Evolutionary conservation across 805 yeast genomes (phyloP), one percentile per base, ranked within the genome.

Genomic region (Nakazawaea siamensis): DNA sequence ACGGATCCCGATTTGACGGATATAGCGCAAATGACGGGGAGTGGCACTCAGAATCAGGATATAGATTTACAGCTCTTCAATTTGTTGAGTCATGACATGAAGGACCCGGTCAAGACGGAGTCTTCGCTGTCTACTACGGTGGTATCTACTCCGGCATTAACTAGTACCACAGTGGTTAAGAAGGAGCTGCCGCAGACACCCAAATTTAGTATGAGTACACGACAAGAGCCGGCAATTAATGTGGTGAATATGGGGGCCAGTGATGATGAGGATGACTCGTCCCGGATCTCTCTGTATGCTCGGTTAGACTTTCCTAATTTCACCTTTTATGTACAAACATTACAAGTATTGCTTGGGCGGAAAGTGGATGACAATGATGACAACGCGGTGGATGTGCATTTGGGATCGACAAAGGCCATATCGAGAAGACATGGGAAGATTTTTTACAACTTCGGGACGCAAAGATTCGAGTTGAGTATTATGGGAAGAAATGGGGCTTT

Each of bases 401-500:
- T 92, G 29, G 95, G 96, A 8, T 76, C 84, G 11, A 83, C 88
- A 27, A 92, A 92, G 61, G 94, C 97, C 8, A 86, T 92, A 13
- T 86, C 96, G 5, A 64, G 98, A 51, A 68, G 86, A 40, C 98
- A 92, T 57, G 98, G 97, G 4, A 88, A 85, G 57, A 90, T 92
- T 12, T 90, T 88, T 54, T 92, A 90, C 62, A 92, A 92, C 54
- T 92, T 92, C 58, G 97, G 96, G 3, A 87, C 94, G 3, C 97
- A 90, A 53, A 62, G 95, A 44, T 92, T 92, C 51, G 98, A 92
- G 57, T 62, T 92, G 29, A 79, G 94, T 7, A 87, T 92, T 2
- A 66, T 88, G 46, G 98, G 98, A 14, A 71, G 95, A 47, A 92
- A 92, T 55, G 98, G 98, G 25, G 97, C 97, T 2, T 92, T 92